A percentile compares a stretch with the other conserved stretches of the same genome.
phyloP scores from a whole-genome alignment of 2,329 filamentous ascomycete genomes.

The Colletotrichum gigasporum region DNA sequence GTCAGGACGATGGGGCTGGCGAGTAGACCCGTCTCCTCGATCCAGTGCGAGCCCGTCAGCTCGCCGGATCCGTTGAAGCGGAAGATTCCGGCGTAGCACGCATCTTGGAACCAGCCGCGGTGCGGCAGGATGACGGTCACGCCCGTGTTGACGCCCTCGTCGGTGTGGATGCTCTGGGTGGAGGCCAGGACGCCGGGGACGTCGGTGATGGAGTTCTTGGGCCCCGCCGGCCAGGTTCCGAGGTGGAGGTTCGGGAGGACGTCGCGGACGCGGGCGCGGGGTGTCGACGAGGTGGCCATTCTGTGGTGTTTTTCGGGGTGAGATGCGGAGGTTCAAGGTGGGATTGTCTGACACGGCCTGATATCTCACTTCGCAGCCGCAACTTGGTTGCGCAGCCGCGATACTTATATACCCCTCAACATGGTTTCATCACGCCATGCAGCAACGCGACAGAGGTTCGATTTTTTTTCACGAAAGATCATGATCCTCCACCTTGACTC shows the following conservation, averaged over 20 bases:
- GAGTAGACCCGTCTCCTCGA: conserved; percentile 68
- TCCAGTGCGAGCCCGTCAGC: conserved; percentile 69
- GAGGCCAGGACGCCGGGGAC: conserved; percentile 58
- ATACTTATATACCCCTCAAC: not conserved
- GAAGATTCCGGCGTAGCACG: conserved; percentile 62
- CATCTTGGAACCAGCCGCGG: conserved; percentile 52
- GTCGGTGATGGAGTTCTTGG: conserved; percentile 61
- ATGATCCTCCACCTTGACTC: not conserved
- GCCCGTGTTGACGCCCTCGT: conserved; percentile 55
- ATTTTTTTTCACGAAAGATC: not conserved
- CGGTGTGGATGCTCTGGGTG: conserved; percentile 52
- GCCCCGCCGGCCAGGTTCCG: conserved; percentile 53
- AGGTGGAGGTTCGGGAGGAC: conserved; percentile 54
- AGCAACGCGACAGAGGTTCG: not conserved
- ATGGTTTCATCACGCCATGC: not conserved
- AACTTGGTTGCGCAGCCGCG: too few relatives aligned
- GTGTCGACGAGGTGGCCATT: conserved; percentile 11
- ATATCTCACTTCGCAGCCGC: too few relatives aligned
- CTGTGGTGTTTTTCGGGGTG: not conserved
- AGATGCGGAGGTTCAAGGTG: not conserved
- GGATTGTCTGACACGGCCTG: not conserved
- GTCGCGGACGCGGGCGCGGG: conserved; percentile 49
- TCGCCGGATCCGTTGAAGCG: conserved; percentile 73
- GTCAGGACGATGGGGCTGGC: conserved; percentile 69
- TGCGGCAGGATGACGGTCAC: conserved; percentile 60